Evolutionary conservation across 2,329 filamentous ascomycete genomes (phyloP), one percentile per base, ranked within the genome.

Genomic region (Thielaviopsis ethacetica): DNA sequence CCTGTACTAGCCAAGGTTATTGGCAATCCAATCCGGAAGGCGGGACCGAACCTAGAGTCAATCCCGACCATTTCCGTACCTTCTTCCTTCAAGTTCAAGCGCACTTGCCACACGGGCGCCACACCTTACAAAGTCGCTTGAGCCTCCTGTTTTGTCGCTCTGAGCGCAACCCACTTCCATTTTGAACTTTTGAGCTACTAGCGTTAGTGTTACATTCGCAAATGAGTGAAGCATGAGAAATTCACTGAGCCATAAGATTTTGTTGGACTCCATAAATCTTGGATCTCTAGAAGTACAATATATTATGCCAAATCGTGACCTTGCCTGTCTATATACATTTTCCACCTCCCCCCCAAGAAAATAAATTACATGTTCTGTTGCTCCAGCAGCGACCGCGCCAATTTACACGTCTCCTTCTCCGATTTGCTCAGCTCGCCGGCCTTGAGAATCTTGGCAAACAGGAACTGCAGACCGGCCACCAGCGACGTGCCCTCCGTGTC

Each of bases 401-500:
- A 66, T 62, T 72, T 72, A 64, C 75, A 79, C 2, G 69, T 72
- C 65, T 73, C 75, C 65, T 69, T 72, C 71, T 51, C 78, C 68
- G 63, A 82, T 70, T 65, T 80, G 71, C 0, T 53, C 24, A 58
- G 30, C 26, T 56, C 50, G 9, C 56, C 67, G 2, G 84, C 85
- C 68, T 83, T 86, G 4, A 79, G 75, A 17, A 96, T 77, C 52
- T 86, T 90, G 66, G 82, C 81, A 57, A 97, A 67, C 67, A 95
- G 93, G 70, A 85, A 94, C 62, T 86, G 83, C 63, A 96, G 67
- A 0, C 88, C 87, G 59, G 81, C 81, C 5, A 84, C 81, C 62
- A 96, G 78, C 60, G 84, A 80, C 0, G 83, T 81, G 2, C 82
- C 80, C 60, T 80, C 79, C 0, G 81, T 79, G 12, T 79, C 79